These are phyloP conservation scores for Candida vaughaniae DNA, from an alignment of 805 yeast species.

Conservation along the genomic window DNA sequence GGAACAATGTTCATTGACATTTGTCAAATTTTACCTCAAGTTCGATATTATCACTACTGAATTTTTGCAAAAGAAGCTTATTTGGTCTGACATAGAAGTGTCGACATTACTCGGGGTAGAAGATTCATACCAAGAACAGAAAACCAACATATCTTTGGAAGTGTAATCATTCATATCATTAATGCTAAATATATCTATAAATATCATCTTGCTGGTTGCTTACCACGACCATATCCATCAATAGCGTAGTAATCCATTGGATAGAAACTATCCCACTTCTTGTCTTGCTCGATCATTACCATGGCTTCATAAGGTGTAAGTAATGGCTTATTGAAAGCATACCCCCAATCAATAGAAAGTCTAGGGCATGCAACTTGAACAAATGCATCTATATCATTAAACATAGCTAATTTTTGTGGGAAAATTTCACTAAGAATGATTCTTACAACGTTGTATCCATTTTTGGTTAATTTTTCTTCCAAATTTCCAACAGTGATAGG, in stretches of 20 bases:
- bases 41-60: conserved; percentile 35
- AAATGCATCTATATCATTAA: conserved; percentile 91
- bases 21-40: conserved; percentile 47
- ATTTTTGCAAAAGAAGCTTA: conserved; percentile 37
- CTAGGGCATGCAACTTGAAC: conserved; percentile 98
- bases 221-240: conserved; percentile 91
- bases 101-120: conserved; percentile 74
- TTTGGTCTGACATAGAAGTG: conserved; percentile 59
- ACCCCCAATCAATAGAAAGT: conserved; percentile 97
- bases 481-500: conserved; percentile 69
- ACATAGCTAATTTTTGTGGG: conserved; percentile 88
- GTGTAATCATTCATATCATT: conserved; percentile 8
- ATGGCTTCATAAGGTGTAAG: conserved; percentile 95
- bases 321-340: conserved; percentile 89
- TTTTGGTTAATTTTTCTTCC: conserved; percentile 49
- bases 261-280: conserved; percentile 65
- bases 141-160: conserved; percentile 6
- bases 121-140: conserved; percentile 20
- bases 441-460: conserved; percentile 71
- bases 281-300: conserved; percentile 78
- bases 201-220: conserved; percentile 44
- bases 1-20: conserved; percentile 46
- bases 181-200: background rate
- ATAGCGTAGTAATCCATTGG: conserved; percentile 95
- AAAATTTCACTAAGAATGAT: conserved; percentile 89